Evolutionary conservation across 306 rosid genomes (phyloP).

Genomic region (Prinsepia uniflora): DNA sequence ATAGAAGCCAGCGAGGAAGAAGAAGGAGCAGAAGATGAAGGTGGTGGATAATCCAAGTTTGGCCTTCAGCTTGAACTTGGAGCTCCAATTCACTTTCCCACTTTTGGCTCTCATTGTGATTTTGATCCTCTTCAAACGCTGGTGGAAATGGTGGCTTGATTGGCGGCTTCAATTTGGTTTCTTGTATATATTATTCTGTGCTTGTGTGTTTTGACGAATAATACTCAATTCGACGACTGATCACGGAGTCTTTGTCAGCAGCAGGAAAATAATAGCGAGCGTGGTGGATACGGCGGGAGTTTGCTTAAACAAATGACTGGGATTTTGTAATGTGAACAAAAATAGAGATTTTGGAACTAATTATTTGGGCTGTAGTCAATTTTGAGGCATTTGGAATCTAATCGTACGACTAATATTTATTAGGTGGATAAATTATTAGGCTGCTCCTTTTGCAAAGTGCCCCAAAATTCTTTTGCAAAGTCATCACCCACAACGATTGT

Average conservation of each 20-base stretch:
- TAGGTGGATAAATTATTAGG: neutral
- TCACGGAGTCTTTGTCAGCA: neutral
- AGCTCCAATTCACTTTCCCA: slow-evolving; percentile 42
- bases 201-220: neutral
- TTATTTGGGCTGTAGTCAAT: neutral
- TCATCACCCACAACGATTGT: neutral
- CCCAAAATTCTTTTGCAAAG: neutral
- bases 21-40: slow-evolving; percentile 52
- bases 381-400: neutral
- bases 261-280: neutral
- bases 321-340: too few species aligned
- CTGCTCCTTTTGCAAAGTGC: neutral
- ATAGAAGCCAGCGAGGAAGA: slow-evolving; percentile 68
- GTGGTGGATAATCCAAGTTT: slow-evolving; percentile 43
- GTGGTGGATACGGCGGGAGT: neutral
- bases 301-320: neutral
- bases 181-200: neutral
- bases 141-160: neutral
- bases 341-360: neutral
- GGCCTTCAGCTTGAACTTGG: slow-evolving; percentile 28
- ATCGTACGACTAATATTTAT: neutral
- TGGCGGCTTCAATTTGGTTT: neutral
- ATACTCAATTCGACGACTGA: neutral
- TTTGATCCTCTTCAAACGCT: neutral
- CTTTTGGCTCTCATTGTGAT: slow-evolving; percentile 51